Conservation (phyloP, 176 grass and related monocot genomes). For the Avena sativa region DNA sequence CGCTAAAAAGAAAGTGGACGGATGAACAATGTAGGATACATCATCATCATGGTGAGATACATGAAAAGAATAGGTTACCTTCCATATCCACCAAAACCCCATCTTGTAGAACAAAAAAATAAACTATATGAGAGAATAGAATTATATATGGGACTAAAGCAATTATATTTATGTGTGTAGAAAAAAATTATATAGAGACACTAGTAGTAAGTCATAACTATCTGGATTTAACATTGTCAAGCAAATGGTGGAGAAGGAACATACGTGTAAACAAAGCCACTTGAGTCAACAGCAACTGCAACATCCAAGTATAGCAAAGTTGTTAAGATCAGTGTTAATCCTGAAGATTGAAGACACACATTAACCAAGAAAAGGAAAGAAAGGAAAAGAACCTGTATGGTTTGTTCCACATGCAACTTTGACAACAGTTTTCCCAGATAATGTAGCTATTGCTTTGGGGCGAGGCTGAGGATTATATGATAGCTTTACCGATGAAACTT, state of each 20-base stretch:
- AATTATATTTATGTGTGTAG: slow-evolving; percentile 29
- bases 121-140: slow-evolving; percentile 27
- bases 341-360: slow-evolving; percentile 12
- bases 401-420: slow-evolving; percentile 98
- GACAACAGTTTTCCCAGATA: slow-evolving; percentile 82
- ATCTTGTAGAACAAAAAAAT: slow-evolving; percentile 57
- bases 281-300: slow-evolving; percentile 96
- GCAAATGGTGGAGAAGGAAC: slow-evolving; percentile 45
- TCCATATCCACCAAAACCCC: slow-evolving; percentile 99
- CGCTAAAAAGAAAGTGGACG: slow-evolving; percentile 26
- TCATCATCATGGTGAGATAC: not conserved
- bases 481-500: slow-evolving; percentile 82
- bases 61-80: slow-evolving; percentile 58
- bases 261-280: slow-evolving; percentile 99
- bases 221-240: slow-evolving; percentile 13
- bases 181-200: slow-evolving; percentile 16
- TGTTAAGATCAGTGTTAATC: slow-evolving; percentile 36
- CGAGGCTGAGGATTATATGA: slow-evolving; percentile 84
- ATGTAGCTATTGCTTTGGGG: slow-evolving; percentile 74
- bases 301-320: slow-evolving; percentile 41
- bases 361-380: slow-evolving; percentile 34
- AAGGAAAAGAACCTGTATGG: slow-evolving; percentile 82
- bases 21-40: not conserved
- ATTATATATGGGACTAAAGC: slow-evolving; percentile 25
- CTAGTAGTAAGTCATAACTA: not conserved